Evolutionary conservation across 1,284 basidiomycete species (phyloP).

Genomic region (Vanrija sp.): DNA sequence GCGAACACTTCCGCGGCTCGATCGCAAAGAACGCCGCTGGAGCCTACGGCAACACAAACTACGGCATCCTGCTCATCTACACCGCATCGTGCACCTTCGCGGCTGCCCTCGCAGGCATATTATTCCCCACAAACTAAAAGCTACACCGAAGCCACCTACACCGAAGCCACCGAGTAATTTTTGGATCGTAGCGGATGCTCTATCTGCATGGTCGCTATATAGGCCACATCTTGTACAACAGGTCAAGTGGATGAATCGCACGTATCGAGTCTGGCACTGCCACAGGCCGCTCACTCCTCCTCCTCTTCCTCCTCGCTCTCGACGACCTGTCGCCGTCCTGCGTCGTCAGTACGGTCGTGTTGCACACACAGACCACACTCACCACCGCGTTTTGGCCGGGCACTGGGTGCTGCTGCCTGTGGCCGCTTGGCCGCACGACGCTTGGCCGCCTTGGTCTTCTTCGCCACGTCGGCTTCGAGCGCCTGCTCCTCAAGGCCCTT

Average conservation of each 20-base stretch:
- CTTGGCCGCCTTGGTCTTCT: constrained; percentile 74
- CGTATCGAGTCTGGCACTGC: too few relatives aligned
- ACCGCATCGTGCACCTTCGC: constrained; percentile 25
- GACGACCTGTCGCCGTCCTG: constrained; percentile 8
- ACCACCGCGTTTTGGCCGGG: constrained; percentile 4
- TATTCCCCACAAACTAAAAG: constrained; percentile 13
- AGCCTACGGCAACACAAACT: constrained; percentile 43
- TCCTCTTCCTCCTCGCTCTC: constrained; percentile 21
- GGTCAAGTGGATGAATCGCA: neutral
- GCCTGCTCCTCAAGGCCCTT: constrained; percentile 90
- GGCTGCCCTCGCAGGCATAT: constrained; percentile 15
- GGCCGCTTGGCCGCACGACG: constrained; percentile 53
- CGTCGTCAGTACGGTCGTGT: neutral
- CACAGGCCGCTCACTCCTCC: constrained; percentile 8
- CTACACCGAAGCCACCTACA: too few relatives aligned
- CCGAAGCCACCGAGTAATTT: too few relatives aligned
- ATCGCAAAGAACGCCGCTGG: constrained; percentile 27
- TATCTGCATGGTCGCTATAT: neutral
- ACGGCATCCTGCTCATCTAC: constrained; percentile 33
- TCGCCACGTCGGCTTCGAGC: constrained; percentile 74
- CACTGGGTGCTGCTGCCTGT: constrained; percentile 2
- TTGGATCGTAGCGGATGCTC: neutral
- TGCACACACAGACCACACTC: neutral
- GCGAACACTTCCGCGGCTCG: constrained; percentile 6
- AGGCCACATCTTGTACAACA: neutral